Evolutionary conservation across 176 grass and related monocot genomes (phyloP).

Genomic region (Ensete ventricosum): DNA sequence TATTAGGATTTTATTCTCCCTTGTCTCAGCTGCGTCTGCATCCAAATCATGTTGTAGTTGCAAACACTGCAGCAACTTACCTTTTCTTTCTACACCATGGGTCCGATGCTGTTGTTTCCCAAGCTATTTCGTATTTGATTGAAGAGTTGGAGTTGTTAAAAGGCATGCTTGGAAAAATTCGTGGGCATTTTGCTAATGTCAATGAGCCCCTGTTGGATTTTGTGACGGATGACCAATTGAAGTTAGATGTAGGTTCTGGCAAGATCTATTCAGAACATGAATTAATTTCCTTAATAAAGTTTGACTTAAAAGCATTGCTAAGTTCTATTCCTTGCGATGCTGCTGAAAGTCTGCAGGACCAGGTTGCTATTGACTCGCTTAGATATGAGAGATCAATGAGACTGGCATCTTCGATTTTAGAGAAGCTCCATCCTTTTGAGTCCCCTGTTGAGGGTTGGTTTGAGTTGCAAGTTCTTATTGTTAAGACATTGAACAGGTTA

Average conservation of each 20-base stretch:
- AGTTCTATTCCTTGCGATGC: conserved; percentile 39
- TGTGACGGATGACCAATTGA: conserved; percentile 20
- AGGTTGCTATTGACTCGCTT: conserved; percentile 14
- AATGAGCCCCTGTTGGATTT: conserved; percentile 29
- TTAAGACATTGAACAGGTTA: conserved; percentile 61
- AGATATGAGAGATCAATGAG: conserved; percentile 47
- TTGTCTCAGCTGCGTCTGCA: conserved; percentile 73
- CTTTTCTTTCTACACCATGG: conserved; percentile 79
- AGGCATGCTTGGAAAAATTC: conserved; percentile 46
- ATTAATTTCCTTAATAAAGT: conserved; percentile 77
- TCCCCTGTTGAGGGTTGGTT: conserved; percentile 46
- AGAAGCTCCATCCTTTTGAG: conserved; percentile 67
- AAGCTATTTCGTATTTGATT: conserved; percentile 53
- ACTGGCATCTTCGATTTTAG: conserved; percentile 55
- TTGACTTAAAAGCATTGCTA: conserved; percentile 76
- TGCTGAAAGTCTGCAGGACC: conserved; percentile 21
- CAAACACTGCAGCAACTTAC: conserved; percentile 56
- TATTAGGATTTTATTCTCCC: conserved; percentile 55
- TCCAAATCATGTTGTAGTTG: conserved; percentile 63
- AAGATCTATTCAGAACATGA: conserved; percentile 53
- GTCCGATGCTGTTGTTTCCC: conserved; percentile 50
- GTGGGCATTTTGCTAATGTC: conserved; percentile 33
- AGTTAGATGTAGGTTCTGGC: conserved; percentile 17
- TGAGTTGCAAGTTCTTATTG: conserved; percentile 79
- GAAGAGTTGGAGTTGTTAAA: conserved; percentile 72